A percentile compares a stretch with the other conserved stretches of the same genome.
Conservation (phyloP, 768 basidiomycete species). For the Hericium coralloides region DNA sequence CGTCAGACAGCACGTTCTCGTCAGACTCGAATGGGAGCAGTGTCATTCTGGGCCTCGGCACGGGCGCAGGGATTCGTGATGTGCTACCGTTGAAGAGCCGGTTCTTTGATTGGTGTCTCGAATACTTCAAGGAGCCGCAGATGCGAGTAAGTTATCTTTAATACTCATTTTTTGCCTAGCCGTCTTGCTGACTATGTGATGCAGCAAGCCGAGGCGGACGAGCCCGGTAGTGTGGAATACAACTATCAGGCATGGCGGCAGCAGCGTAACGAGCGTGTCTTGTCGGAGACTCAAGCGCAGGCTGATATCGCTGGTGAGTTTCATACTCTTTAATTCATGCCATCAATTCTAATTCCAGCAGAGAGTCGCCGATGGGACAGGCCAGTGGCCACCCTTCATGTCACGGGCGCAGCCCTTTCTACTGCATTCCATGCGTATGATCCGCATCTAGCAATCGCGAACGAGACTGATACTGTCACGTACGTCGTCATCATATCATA, state of each 20-base stretch:
- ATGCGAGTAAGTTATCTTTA: slow-evolving; percentile 67
- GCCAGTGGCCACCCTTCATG: slow-evolving; percentile 56
- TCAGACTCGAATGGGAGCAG: slow-evolving; percentile 61
- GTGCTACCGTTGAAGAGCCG: slow-evolving; percentile 83
- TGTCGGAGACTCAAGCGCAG: slow-evolving; percentile 59
- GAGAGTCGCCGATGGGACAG: slow-evolving; percentile 66
- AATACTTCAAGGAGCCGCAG: slow-evolving; percentile 97
- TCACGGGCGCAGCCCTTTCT: slow-evolving; percentile 52
- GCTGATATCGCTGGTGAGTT: slow-evolving; percentile 60
- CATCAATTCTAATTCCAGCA: slow-evolving; percentile 18
- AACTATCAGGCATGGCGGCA: slow-evolving; percentile 96
- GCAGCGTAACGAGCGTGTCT: slow-evolving; percentile 77
- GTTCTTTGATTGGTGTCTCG: slow-evolving; percentile 93
- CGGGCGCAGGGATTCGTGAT: slow-evolving; percentile 74
- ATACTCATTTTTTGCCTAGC: not conserved
- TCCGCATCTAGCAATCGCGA: slow-evolving; percentile 76
- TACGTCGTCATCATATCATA: slow-evolving; percentile 24
- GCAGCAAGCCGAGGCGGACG: slow-evolving; percentile 90
- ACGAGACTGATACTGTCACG: slow-evolving; percentile 83
- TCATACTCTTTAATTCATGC: slow-evolving; percentile 1
- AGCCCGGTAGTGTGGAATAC: slow-evolving; percentile 88
- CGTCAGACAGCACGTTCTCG: slow-evolving; percentile 70
- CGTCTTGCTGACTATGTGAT: slow-evolving; percentile 3
- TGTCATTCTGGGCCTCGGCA: slow-evolving; percentile 69
- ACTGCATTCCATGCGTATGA: slow-evolving; percentile 92